phyloP scores from a whole-genome alignment of 352 stramenopile genomes.

The Phytophthora cryptogea region DNA sequence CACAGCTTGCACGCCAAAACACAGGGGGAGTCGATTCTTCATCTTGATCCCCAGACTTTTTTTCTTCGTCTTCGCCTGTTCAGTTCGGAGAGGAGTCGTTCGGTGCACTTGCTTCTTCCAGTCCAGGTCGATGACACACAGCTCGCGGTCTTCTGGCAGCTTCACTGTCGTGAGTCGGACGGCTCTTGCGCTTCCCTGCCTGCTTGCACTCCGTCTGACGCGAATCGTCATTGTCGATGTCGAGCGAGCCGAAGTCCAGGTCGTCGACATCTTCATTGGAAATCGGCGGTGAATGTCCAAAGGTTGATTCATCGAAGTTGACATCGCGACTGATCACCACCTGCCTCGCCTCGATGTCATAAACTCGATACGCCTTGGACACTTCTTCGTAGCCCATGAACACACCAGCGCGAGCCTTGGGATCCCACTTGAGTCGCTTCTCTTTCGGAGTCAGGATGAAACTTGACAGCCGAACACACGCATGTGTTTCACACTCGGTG shows the following conservation, averaged over 20 bases:
- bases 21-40: conserved; percentile 11
- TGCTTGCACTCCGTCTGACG: no score
- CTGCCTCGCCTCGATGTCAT: conserved; percentile 20
- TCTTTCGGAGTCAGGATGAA: no score
- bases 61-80: background rate
- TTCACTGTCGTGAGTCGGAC: background rate
- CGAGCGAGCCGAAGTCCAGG: background rate
- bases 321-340: conserved; percentile 22
- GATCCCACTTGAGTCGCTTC: no score
- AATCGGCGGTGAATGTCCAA: background rate
- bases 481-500: conserved; percentile 19
- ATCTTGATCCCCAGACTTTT: conserved; percentile 1
- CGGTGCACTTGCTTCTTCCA: conserved; percentile 10
- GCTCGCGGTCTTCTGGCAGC: background rate
- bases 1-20: conserved; percentile 16
- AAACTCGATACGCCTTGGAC: conserved; percentile 21
- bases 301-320: conserved; percentile 15
- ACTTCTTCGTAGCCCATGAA: conserved; percentile 18
- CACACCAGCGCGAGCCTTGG: conserved; percentile 11
- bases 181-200: background rate
- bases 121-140: background rate
- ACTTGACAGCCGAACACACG: no score
- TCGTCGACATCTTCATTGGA: background rate
- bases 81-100: background rate
- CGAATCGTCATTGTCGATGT: background rate